phyloP scores from a whole-genome alignment of 768 basidiomycete genomes.

The Paxillus involutus region DNA sequence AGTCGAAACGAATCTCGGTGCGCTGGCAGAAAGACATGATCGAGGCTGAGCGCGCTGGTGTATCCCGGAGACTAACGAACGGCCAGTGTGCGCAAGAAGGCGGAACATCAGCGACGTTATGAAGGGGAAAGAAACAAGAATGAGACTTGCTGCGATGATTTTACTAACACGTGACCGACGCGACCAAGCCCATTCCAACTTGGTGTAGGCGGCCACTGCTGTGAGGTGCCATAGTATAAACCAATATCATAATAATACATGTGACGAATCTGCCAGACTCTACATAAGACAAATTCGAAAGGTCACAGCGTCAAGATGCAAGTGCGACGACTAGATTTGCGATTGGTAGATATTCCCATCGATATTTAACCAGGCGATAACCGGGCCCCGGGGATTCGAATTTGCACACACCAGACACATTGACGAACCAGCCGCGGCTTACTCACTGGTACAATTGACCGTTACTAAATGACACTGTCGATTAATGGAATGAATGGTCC shows the following conservation, averaged over 20 bases:
- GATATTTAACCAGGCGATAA: no score
- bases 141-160: not conserved
- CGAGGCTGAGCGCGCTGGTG: not conserved
- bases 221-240: no score
- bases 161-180: constrained; percentile 21
- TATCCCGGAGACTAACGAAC: not conserved
- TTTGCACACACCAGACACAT: no score
- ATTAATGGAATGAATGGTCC: not conserved
- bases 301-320: no score
- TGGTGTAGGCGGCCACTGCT: no score
- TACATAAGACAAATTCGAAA: no score
- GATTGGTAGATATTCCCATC: no score
- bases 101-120: constrained; percentile 12
- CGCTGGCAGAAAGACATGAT: not conserved
- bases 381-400: no score
- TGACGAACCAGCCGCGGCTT: not conserved
- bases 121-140: not conserved
- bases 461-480: no score
- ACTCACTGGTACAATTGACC: not conserved
- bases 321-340: no score
- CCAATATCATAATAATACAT: no score
- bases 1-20: constrained; percentile 20
- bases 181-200: not conserved
- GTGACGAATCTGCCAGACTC: no score
- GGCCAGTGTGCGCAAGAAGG: constrained; percentile 3